A percentile compares a stretch with the other conserved stretches of the same genome.
phyloP scores from a whole-genome alignment of 495 filamentous ascomycete genomes.

The Podospora anserina region DNA sequence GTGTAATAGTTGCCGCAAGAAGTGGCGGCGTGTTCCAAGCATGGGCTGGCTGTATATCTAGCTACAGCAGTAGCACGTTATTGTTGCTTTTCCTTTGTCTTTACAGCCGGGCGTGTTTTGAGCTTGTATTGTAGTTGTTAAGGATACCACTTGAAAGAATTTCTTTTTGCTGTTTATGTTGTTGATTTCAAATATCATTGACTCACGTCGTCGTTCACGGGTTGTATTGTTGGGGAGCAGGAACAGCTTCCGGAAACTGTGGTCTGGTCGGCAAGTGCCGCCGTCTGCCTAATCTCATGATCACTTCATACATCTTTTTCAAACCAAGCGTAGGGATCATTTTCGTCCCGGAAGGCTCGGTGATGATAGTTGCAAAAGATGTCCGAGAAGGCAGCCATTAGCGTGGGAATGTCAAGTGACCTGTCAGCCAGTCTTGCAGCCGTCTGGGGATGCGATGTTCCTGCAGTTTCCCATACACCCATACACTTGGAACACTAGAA shows the following conservation, averaged over 20 bases:
- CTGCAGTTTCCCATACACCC: background rate
- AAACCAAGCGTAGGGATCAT: background rate
- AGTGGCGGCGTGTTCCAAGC: background rate
- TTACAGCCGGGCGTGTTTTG: background rate
- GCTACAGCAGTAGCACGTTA: background rate
- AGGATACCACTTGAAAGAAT: conserved; percentile 9
- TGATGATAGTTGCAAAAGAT: background rate
- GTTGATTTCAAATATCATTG: background rate
- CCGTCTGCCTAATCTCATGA: background rate
- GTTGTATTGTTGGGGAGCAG: background rate
- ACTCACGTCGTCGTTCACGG: background rate
- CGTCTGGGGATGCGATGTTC: background rate
- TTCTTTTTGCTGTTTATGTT: background rate
- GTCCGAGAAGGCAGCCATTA: background rate
- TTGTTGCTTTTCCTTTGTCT: background rate
- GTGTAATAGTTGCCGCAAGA: background rate
- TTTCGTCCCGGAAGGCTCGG: background rate
- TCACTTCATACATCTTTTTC: background rate
- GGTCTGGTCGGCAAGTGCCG: background rate
- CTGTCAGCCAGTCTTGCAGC: background rate
- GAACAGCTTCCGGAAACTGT: too few relatives aligned
- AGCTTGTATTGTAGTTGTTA: conserved; percentile 3
- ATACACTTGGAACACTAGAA: background rate
- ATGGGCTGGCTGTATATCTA: background rate
- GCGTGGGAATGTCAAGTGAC: background rate